These are phyloP conservation scores for Phytopythium litorale DNA, from an alignment of 352 stramenopile species.

Conservation along the genomic window DNA sequence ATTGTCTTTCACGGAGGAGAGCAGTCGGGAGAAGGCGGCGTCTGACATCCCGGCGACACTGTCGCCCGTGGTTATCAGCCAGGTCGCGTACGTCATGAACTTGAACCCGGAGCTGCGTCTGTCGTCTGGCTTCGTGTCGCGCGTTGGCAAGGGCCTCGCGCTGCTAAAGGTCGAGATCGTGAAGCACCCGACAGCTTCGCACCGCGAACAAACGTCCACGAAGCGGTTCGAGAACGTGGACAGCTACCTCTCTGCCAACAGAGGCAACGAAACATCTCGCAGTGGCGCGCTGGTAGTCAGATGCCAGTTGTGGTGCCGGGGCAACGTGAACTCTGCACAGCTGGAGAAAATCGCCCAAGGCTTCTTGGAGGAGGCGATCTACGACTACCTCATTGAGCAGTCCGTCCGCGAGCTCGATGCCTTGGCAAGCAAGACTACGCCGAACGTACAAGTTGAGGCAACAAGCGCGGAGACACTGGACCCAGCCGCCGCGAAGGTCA, in stretches of 20 bases:
- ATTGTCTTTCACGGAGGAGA: neutral
- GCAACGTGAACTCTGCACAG: conserved; percentile 49
- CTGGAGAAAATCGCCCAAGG: conserved; percentile 57
- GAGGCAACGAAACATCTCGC: neutral
- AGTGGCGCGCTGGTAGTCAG: conserved; percentile 23
- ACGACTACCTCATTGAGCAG: conserved; percentile 75
- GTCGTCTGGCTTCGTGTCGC: conserved; percentile 67
- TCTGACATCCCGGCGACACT: neutral
- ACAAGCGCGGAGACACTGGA: neutral
- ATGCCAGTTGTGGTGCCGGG: conserved; percentile 75
- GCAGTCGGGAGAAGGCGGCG: neutral
- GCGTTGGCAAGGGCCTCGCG: conserved; percentile 73
- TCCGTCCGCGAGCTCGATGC: conserved; percentile 31
- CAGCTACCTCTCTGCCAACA: neutral
- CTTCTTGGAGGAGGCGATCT: conserved; percentile 72
- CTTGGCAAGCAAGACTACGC: neutral
- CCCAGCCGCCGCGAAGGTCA: neutral
- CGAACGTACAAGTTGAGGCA: neutral
- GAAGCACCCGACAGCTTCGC: conserved; percentile 8
- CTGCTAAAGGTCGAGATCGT: conserved; percentile 63
- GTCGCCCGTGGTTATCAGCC: conserved; percentile 26
- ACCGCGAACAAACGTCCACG: neutral
- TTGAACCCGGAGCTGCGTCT: conserved; percentile 79
- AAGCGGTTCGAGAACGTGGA: conserved; percentile 1
- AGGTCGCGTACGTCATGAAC: conserved; percentile 74